Evolutionary conservation across 108 stramenopile species (phyloP).

Genomic region (Cyclotella baltica): DNA sequence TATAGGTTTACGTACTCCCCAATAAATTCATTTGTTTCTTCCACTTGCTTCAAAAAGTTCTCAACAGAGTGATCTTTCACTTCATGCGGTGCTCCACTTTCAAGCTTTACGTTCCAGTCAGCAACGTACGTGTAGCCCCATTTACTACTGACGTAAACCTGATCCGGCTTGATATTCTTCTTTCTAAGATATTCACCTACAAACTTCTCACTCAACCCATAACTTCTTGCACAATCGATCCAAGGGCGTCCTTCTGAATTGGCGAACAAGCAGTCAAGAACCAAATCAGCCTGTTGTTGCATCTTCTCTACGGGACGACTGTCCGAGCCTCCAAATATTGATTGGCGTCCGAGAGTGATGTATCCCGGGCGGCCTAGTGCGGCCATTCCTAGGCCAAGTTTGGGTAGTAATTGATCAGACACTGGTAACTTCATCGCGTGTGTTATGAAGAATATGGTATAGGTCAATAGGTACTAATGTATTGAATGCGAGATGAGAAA

Average conservation of each 20-base stretch:
- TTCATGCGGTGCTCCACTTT: slow-evolving; percentile 73
- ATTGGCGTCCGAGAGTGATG: slow-evolving; percentile 67
- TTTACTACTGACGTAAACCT: slow-evolving; percentile 71
- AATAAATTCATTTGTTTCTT: slow-evolving; percentile 60
- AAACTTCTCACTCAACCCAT: slow-evolving; percentile 79
- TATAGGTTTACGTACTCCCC: slow-evolving; percentile 77
- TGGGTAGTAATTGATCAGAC: slow-evolving; percentile 16
- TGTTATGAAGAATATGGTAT: not conserved
- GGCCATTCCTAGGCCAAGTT: slow-evolving; percentile 80
- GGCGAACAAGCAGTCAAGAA: slow-evolving; percentile 65
- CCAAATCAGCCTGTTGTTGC: slow-evolving; percentile 66
- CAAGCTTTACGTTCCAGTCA: slow-evolving; percentile 70
- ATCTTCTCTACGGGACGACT: slow-evolving; percentile 53
- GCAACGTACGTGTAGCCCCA: slow-evolving; percentile 89
- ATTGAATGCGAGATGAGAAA: too few relatives aligned
- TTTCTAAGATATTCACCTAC: slow-evolving; percentile 73
- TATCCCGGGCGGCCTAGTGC: slow-evolving; percentile 85
- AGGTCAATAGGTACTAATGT: too few relatives aligned
- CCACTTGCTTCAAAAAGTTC: slow-evolving; percentile 71
- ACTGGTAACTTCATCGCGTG: not conserved
- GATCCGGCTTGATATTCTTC: slow-evolving; percentile 46
- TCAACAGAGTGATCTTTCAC: slow-evolving; percentile 77
- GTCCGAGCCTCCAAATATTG: slow-evolving; percentile 18
- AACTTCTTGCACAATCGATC: slow-evolving; percentile 84
- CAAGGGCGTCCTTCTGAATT: slow-evolving; percentile 48